Evolutionary conservation across 2,329 filamentous ascomycete genomes (phyloP).

Genomic region (Fusarium algeriense): DNA sequence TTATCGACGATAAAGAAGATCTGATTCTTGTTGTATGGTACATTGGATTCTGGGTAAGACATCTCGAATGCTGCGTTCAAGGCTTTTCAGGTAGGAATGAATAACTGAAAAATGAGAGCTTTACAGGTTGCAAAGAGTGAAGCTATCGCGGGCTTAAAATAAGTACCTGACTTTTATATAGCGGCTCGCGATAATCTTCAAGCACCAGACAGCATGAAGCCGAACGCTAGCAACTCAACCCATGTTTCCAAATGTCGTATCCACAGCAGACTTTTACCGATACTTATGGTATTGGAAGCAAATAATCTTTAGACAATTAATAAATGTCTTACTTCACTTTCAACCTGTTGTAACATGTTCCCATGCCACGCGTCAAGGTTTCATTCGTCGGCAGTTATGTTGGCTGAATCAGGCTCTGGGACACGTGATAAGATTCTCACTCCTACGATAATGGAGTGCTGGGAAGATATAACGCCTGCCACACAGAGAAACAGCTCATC

Average conservation of each 20-base stretch:
- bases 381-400: too few species aligned
- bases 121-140: not conserved
- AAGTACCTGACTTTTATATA: not conserved
- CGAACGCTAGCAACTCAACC: not conserved
- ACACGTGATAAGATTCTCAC: not conserved
- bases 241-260: not conserved
- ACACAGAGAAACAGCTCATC: not conserved
- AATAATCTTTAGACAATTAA: too few species aligned
- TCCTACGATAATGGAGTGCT: not conserved
- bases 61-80: rapidly evolving
- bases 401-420: too few species aligned
- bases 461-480: not conserved
- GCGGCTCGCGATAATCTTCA: not conserved
- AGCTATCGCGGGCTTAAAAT: not conserved
- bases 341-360: too few species aligned
- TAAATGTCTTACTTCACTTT: too few species aligned
- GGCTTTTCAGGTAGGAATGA: not conserved
- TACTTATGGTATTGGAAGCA: too few species aligned
- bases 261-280: too few species aligned
- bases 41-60: not conserved
- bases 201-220: not conserved
- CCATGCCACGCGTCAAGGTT: too few species aligned
- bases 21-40: not conserved
- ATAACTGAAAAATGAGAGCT: too few species aligned
- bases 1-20: not conserved